phyloP scores from a whole-genome alignment of 805 yeast species.

The Brettanomyces naardenensis region DNA sequence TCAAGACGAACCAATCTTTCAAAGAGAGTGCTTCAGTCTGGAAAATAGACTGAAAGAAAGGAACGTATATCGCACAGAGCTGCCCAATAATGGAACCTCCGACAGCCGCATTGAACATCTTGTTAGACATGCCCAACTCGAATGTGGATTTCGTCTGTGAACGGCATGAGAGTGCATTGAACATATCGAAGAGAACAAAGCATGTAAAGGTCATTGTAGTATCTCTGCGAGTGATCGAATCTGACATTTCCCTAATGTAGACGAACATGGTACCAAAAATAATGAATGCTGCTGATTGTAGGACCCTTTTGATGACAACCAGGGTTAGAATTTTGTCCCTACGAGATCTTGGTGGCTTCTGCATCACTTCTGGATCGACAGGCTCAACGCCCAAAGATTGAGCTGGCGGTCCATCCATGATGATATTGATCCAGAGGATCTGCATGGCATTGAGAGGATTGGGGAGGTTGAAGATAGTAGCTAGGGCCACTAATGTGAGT shows the following conservation, averaged over 20 bases:
- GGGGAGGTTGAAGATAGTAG: slow-evolving; percentile 82
- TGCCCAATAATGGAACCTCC: slow-evolving; percentile 85
- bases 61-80: slow-evolving; percentile 85
- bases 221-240: slow-evolving; percentile 84
- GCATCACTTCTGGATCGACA: slow-evolving; percentile 93
- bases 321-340: slow-evolving; percentile 75
- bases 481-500: slow-evolving; percentile 74
- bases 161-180: slow-evolving; percentile 91
- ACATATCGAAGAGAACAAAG: slow-evolving; percentile 93
- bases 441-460: slow-evolving; percentile 98
- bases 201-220: slow-evolving; percentile 99
- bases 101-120: slow-evolving; percentile 91
- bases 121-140: slow-evolving; percentile 72
- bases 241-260: slow-evolving; percentile 80
- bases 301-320: slow-evolving; percentile 59
- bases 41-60: slow-evolving; percentile 86
- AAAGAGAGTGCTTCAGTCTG: slow-evolving; percentile 86
- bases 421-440: slow-evolving; percentile 91
- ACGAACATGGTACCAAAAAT: slow-evolving; percentile 82
- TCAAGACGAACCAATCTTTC: slow-evolving; percentile 59
- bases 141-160: slow-evolving; percentile 79
- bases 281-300: slow-evolving; percentile 71
- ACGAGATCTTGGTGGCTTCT: slow-evolving; percentile 90
- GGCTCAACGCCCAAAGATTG: slow-evolving; percentile 97
- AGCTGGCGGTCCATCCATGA: slow-evolving; percentile 99